Evolutionary conservation across 306 rosid genomes (phyloP).

Genomic region (Acacia crassicarpa): DNA sequence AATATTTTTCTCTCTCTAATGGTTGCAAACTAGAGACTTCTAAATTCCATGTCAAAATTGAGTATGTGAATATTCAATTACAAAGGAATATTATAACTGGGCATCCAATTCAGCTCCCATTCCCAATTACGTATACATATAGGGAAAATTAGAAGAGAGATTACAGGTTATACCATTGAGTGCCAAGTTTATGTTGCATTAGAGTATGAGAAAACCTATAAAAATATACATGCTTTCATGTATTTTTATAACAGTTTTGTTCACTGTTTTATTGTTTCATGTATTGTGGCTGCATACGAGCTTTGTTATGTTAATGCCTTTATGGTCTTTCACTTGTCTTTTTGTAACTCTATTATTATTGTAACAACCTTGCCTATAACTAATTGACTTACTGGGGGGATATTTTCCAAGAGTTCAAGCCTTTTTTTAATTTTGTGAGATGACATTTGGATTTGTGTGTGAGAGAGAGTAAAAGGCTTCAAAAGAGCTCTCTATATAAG

Average conservation of each 20-base stretch:
- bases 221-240: not conserved
- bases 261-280: not conserved
- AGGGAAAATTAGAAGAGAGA: not conserved
- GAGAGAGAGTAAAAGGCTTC: not conserved
- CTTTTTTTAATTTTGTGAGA: not conserved
- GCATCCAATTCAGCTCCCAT: not conserved
- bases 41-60: not conserved
- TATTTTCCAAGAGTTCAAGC: not conserved
- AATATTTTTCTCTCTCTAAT: not conserved
- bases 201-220: not conserved
- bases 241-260: not conserved
- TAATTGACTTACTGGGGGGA: not conserved
- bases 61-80: not conserved
- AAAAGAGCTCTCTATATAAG: not conserved
- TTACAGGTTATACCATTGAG: not conserved
- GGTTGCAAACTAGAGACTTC: not conserved
- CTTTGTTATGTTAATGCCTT: not conserved
- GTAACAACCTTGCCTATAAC: not conserved
- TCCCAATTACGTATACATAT: not conserved
- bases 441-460: not conserved
- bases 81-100: not conserved
- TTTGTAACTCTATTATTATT: not conserved
- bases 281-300: not conserved
- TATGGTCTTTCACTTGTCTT: not conserved
- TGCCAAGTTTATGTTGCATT: not conserved